Base-by-base conservation (phyloP, 2,329 filamentous ascomycete genomes). In the Byssothecium circinans region DNA sequence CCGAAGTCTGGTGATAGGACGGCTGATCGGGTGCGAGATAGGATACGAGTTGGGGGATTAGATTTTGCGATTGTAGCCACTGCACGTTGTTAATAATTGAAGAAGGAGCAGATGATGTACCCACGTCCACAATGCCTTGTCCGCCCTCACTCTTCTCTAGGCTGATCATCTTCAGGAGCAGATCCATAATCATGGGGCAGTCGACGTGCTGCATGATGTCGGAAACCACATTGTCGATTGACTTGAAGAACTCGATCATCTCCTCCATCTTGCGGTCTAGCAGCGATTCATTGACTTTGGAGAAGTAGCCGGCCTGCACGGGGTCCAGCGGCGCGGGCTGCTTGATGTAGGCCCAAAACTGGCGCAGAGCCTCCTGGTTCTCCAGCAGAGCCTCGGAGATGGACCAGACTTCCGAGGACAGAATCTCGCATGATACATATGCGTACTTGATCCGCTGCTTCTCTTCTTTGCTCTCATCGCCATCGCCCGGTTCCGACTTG, bases 241-340 rank as follows among this genome's bases (percentile, higher is more conserved):
- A 86, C 69, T 91, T 95, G 71, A 99, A 84, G 52, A 99, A 85
- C 15, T 86, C 84, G 57, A 97, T 79, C 92, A 97, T 99, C 56
- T 96, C 92, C 65, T 95, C 89, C 5, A 95, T 96, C 80, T 97
- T 97, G 75, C 94, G 95, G 70, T 97, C 94, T 46, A 99, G 87
- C 17, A 99, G 76, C n/a, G 90, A 88, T 75, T 99, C 94, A 71
- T 97, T 97, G 66, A 99, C 91, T 69, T 97, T 99, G 45, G 92
- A 96, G 69, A 99, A 99, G 70, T 99, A 99, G 65, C 91, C 91
- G 15, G 94, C 92, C 73, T 97, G 92, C 5, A 96, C 81, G 30
- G 92, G 88, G 69, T 97, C 92, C 45, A 99, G 81, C 2, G 92
- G 89, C 10, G 89, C 82, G n/a, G 89, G 82, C 45, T 86, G 83